Percentiles rank a stretch among this genome's conserved stretches.
Conservation (phyloP, 257 asterid species). For the Jasminum sambac region DNA sequence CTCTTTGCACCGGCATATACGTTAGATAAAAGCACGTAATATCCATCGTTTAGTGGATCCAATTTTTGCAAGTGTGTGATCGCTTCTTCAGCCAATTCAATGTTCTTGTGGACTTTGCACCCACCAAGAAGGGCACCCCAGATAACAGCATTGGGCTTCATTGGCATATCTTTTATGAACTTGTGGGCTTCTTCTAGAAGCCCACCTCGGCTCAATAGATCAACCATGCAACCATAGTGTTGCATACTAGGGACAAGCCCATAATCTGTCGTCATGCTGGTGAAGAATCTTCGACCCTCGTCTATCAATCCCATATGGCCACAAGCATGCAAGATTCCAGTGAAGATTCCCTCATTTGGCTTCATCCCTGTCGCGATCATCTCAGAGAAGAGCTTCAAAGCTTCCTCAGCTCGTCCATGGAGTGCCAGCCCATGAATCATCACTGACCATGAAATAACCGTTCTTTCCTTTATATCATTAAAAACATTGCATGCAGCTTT, state of each 20-base stretch:
- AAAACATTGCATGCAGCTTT: constrained; percentile 52
- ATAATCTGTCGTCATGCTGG: constrained; percentile 52
- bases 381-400: constrained; percentile 48
- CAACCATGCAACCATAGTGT: constrained; percentile 85
- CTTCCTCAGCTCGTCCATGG: constrained; percentile 56
- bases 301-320: constrained; percentile 64
- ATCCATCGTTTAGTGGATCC: constrained; percentile 59
- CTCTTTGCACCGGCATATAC: constrained; percentile 44
- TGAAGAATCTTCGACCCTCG: constrained; percentile 46
- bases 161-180: constrained; percentile 31
- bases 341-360: constrained; percentile 63
- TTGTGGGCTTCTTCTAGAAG: constrained; percentile 55
- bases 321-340: constrained; percentile 67
- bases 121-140: constrained; percentile 87
- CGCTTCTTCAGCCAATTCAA: constrained; percentile 61
- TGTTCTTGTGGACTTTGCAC: constrained; percentile 58
- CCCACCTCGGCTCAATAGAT: constrained; percentile 66
- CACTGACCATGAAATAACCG: constrained; percentile 68
- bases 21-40: constrained; percentile 56
- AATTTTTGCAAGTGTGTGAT: constrained; percentile 38
- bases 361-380: constrained; percentile 51
- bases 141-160: constrained; percentile 34
- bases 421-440: constrained; percentile 75
- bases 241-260: constrained; percentile 51
- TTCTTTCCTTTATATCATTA: constrained; percentile 41